Evolutionary conservation across 2,329 filamentous ascomycete species (phyloP), one percentile per base, ranked within the genome.

Genomic region (Exophiala viscosa): DNA sequence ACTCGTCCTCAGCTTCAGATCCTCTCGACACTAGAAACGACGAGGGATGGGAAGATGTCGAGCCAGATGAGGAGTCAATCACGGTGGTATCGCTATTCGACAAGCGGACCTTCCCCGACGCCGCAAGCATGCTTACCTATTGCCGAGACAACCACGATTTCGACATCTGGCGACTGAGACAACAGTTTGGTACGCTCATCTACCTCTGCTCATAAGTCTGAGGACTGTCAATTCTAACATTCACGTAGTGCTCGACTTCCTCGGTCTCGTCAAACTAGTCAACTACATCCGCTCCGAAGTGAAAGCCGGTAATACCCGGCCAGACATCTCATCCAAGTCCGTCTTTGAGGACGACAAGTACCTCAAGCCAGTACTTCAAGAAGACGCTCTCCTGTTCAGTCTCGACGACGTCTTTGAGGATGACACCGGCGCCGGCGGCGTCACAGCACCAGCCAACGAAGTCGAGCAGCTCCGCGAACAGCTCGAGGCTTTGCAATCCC

Each of bases 321-420:
- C 82, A 0, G 76, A 80, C 52, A 71, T 85, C 39, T 83, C 88
- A 52, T 76, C 82, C 2, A 74, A 74, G 33, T 73, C 76, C 2
- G 76, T 83, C 20, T 84, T 96, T 57, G 78, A 83, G n/a, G 82
- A 90, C 56, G 92, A 97, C 59, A 78, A 80, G 59, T 95, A 85
- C 65, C 76, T 99, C 53, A 87, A 87, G 66, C 93, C 93, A 0
- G 85, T 90, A 3, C 73, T 99, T 6, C 86, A 93, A 53, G 90
- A 96, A 61, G 93, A 99, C 67, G 88, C 91, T 3, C 75, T 97
- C 48, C 82, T 99, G 31, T 90, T 95, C 66, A 88, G 82, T 50
- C 76, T 99, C 15, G 92, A 95, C 59, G 93, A 96, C 57, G 75
- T 95, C 8, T 72, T 76, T 34, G 69, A 76, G 23, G 69, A 71